phyloP scores from a whole-genome alignment of 441 rosid species.

The Aquilaria agallochum region DNA sequence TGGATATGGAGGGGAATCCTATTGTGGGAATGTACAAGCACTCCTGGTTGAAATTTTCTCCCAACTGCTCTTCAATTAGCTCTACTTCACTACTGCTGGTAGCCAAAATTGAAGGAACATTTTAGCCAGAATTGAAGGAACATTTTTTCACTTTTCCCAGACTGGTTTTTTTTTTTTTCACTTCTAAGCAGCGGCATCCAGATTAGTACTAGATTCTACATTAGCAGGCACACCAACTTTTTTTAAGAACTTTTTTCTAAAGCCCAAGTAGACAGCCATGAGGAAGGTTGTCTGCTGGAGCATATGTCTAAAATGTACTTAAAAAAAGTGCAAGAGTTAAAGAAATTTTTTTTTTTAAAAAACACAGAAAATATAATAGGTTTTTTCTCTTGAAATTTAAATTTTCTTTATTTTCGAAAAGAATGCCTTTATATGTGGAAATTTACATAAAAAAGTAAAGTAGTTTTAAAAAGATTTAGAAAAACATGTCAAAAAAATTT shows the following conservation, averaged over 20 bases:
- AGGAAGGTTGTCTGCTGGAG: slow-evolving; percentile 53
- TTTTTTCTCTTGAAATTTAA: too few relatives aligned
- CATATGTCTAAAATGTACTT: background rate
- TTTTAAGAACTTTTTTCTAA: slow-evolving; percentile 75
- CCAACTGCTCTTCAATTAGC: slow-evolving; percentile 14
- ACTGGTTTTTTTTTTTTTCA: slow-evolving; percentile 5
- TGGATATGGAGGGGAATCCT: slow-evolving; percentile 89
- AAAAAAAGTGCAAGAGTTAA: too few relatives aligned
- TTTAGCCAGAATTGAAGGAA: slow-evolving; percentile 8
- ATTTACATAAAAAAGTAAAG: too few relatives aligned
- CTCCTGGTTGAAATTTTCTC: slow-evolving; percentile 20
- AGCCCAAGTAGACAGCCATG: slow-evolving; percentile 62
- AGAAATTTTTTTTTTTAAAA: too few relatives aligned
- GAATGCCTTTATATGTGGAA: too few relatives aligned
- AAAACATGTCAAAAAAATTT: too few relatives aligned
- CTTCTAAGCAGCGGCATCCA: slow-evolving; percentile 12
- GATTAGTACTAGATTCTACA: slow-evolving; percentile 26
- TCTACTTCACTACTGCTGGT: slow-evolving; percentile 23
- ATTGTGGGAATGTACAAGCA: slow-evolving; percentile 40
- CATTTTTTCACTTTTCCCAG: slow-evolving; percentile 16
- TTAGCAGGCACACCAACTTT: slow-evolving; percentile 43
- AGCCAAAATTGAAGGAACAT: slow-evolving; percentile 9
- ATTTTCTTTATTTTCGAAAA: too few relatives aligned
- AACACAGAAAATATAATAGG: too few relatives aligned
- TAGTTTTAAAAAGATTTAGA: too few relatives aligned